Percentiles rank a stretch among this genome's conserved stretches.
Conservation (phyloP, 2,329 filamentous ascomycete species). For the Paramyrothecium roridum region DNA sequence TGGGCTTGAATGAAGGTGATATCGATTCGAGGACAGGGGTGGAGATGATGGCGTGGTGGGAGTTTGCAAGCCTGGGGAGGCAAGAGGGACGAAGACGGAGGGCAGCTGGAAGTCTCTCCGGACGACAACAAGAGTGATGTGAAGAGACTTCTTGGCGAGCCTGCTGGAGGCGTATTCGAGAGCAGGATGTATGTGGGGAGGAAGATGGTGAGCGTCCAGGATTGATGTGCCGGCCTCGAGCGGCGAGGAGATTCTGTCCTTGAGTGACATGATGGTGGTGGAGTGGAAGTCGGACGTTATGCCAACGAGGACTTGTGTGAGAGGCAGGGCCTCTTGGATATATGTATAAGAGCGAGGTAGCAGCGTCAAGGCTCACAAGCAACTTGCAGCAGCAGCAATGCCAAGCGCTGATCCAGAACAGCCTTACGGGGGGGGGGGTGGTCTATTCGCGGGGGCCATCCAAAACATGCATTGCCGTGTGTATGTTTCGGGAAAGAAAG, state of each 20-base stretch:
- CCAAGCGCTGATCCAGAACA: not conserved
- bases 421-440: not conserved
- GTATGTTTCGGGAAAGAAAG: not conserved
- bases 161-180: slow-evolving; percentile 57
- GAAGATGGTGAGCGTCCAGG: slow-evolving; percentile 55
- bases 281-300: not conserved
- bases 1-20: slow-evolving; percentile 25
- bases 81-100: slow-evolving; percentile 17
- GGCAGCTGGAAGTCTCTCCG: slow-evolving; percentile 55
- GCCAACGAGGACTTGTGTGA: not conserved
- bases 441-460: not conserved
- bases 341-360: too few relatives aligned
- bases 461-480: not conserved
- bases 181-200: slow-evolving; percentile 48
- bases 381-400: too few relatives aligned
- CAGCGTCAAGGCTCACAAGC: too few relatives aligned
- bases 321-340: too few relatives aligned
- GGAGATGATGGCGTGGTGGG: slow-evolving; percentile 28
- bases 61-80: slow-evolving; percentile 10
- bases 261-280: slow-evolving; percentile 39
- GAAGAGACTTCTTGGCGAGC: slow-evolving; percentile 51
- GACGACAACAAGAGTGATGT: slow-evolving; percentile 56
- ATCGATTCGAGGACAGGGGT: slow-evolving; percentile 18
- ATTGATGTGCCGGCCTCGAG: slow-evolving; percentile 61
- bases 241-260: slow-evolving; percentile 58